These are phyloP conservation scores for Cutaneotrichosporon sp. DNA, from an alignment of 1,284 basidiomycete genomes.

Conservation along the genomic window DNA sequence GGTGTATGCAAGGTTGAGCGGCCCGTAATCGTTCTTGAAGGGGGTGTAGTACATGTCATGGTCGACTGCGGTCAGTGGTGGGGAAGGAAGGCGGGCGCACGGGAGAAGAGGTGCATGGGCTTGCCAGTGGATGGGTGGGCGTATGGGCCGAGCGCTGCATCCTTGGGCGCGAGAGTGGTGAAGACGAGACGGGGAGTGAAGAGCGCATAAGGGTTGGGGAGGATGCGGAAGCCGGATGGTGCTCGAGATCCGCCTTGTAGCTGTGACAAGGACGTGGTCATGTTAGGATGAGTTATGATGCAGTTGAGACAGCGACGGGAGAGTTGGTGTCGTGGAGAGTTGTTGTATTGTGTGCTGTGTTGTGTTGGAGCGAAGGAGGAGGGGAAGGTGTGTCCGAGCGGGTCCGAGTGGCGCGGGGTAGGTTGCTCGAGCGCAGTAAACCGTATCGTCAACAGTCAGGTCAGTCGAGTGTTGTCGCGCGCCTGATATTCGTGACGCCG, in stretches of 20 bases:
- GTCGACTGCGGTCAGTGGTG: constrained; percentile 49
- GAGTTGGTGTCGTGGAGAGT: not conserved
- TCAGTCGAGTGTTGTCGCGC: too few relatives aligned
- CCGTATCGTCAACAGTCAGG: too few relatives aligned
- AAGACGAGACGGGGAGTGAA: constrained; percentile 39
- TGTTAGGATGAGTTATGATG: not conserved
- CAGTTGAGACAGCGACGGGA: too few relatives aligned
- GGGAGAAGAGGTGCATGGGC: constrained; percentile 32
- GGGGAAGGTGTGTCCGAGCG: constrained; percentile 1
- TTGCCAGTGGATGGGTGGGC: constrained; percentile 30
- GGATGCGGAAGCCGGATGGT: constrained; percentile 9
- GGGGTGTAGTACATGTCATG: constrained; percentile 86
- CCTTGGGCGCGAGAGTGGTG: constrained; percentile 33
- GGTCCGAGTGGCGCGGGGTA: too few relatives aligned
- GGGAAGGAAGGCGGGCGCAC: constrained; percentile 53
- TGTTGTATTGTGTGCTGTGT: not conserved
- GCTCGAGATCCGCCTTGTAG: not conserved
- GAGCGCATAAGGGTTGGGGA: constrained; percentile 38
- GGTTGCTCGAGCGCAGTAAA: too few relatives aligned
- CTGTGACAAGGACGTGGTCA: not conserved
- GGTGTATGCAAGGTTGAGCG: constrained; percentile 84
- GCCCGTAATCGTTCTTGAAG: constrained; percentile 94
- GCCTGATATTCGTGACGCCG: too few relatives aligned
- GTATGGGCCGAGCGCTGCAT: constrained; percentile 27
- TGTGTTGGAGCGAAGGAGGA: not conserved